Conservation (phyloP, 2,329 filamentous ascomycete species). For the Metarhizium robertsii region DNA sequence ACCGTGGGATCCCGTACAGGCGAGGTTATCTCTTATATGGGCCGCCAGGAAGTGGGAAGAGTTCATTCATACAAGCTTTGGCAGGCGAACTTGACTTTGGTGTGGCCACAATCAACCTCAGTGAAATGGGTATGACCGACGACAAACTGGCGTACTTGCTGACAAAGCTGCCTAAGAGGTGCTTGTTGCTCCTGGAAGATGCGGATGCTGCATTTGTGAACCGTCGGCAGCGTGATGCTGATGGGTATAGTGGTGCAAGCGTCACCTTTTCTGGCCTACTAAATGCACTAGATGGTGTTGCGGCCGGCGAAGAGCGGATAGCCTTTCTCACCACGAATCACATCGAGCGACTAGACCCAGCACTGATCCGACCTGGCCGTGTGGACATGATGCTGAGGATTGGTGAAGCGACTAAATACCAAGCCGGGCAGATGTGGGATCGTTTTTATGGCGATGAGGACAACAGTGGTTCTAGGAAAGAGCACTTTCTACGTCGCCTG, state of each 20-base stretch:
- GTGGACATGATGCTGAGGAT: constrained; percentile 91
- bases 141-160: constrained; percentile 80
- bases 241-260: constrained; percentile 78
- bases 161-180: constrained; percentile 74
- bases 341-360: constrained; percentile 79
- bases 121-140: constrained; percentile 81
- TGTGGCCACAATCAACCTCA: constrained; percentile 86
- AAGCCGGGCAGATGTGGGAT: constrained; percentile 84
- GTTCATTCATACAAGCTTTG: constrained; percentile 89
- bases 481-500: constrained; percentile 62
- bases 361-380: constrained; percentile 79
- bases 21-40: constrained; percentile 84
- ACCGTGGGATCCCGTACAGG: constrained; percentile 89
- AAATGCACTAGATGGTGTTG: constrained; percentile 82
- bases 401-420: constrained; percentile 76
- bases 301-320: constrained; percentile 87
- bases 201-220: constrained; percentile 87
- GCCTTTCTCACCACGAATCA: constrained; percentile 94
- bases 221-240: constrained; percentile 62
- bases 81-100: constrained; percentile 89
- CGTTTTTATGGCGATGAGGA: constrained; percentile 88
- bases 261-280: constrained; percentile 91
- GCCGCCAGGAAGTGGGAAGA: constrained; percentile 86
- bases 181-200: constrained; percentile 77
- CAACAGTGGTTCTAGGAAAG: constrained; percentile 47